Conservation (phyloP, 1,139 yeast genomes). For the Magnusiomyces suaveolens region DNA sequence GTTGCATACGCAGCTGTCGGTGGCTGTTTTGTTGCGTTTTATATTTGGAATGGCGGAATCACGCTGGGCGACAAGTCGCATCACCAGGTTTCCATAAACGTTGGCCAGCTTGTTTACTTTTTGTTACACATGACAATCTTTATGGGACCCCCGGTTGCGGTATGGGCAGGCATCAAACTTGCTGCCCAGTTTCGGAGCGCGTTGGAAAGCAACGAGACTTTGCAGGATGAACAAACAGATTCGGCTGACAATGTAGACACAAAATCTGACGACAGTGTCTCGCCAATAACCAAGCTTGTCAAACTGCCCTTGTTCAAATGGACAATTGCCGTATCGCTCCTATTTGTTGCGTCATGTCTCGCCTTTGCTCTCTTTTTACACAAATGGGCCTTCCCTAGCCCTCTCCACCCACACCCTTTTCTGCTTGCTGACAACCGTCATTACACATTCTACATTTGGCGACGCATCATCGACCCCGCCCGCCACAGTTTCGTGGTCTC, state of each 20-base stretch:
- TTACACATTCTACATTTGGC: constrained; percentile 77
- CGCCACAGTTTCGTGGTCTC: constrained; percentile 9
- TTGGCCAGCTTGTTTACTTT: constrained; percentile 78
- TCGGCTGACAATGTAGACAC: too few relatives aligned
- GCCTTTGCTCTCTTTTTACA: background rate
- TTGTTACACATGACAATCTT: constrained; percentile 50
- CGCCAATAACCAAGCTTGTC: too few relatives aligned
- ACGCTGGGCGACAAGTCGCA: constrained; percentile 84
- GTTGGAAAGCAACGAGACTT: too few relatives aligned
- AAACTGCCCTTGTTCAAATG: background rate
- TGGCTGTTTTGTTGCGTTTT: constrained; percentile 44
- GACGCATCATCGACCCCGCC: constrained; percentile 37
- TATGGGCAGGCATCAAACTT: background rate
- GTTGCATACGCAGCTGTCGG: constrained; percentile 50
- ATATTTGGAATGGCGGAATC: constrained; percentile 60
- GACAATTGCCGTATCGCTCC: background rate
- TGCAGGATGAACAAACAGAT: too few relatives aligned
- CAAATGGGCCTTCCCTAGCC: background rate
- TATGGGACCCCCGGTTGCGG: constrained; percentile 46
- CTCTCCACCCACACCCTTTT: constrained; percentile 65
- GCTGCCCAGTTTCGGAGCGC: background rate
- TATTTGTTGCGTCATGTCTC: background rate
- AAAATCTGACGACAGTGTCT: too few relatives aligned
- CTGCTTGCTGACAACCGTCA: constrained; percentile 90
- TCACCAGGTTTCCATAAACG: constrained; percentile 61